These are phyloP conservation scores for Mallotus repandus DNA, from an alignment of 441 rosid genomes.

Conservation along the genomic window DNA sequence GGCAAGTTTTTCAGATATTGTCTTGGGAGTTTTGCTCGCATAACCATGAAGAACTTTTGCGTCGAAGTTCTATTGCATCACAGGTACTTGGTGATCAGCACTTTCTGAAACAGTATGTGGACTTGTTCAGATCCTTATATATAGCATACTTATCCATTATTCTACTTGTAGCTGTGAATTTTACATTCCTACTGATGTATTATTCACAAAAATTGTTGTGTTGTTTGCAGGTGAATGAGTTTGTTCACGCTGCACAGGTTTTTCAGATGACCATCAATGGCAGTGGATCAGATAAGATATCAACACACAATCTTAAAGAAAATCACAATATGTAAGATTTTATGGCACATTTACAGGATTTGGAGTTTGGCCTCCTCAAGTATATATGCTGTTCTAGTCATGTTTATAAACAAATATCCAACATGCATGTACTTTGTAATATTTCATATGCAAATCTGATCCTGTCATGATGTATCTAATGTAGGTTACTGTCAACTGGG, in stretches of 20 bases:
- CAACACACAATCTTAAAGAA: slow-evolving; percentile 67
- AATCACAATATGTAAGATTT: slow-evolving; percentile 66
- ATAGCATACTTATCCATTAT: too few relatives aligned
- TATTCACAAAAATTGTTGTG: background rate
- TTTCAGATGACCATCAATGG: slow-evolving; percentile 69
- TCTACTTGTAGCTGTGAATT: background rate
- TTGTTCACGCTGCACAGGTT: slow-evolving; percentile 75
- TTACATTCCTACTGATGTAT: background rate
- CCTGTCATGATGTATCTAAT: background rate
- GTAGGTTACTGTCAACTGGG: slow-evolving; percentile 40
- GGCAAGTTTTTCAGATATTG: slow-evolving; percentile 50
- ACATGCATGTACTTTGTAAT: background rate
- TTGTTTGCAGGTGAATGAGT: slow-evolving; percentile 66
- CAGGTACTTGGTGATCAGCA: slow-evolving; percentile 45
- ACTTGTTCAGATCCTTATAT: background rate
- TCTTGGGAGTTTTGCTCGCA: slow-evolving; percentile 92
- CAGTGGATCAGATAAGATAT: slow-evolving; percentile 70
- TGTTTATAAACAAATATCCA: background rate
- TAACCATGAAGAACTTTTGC: slow-evolving; percentile 82
- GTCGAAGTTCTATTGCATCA: slow-evolving; percentile 73
- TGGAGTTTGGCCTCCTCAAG: background rate
- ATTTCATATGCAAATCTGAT: background rate
- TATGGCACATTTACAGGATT: background rate
- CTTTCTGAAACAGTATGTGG: background rate
- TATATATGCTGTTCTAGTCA: too few relatives aligned